These are phyloP conservation scores for Gastrolobium villosum DNA, from an alignment of 306 rosid species.

Conservation along the genomic window DNA sequence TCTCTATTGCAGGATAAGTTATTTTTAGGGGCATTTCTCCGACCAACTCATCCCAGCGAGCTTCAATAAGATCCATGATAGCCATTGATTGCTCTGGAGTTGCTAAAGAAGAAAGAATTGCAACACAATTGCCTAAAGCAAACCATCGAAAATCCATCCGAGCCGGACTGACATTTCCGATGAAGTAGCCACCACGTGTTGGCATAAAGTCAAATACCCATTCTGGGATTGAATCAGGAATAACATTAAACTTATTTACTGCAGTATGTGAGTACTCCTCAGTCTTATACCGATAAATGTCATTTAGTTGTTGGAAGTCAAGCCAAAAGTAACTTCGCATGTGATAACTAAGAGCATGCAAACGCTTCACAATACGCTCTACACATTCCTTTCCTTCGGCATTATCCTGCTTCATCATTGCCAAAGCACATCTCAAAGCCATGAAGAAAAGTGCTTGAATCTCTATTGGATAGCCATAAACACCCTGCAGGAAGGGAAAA, in stretches of 20 bases:
- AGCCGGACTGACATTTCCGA: conserved; percentile 97
- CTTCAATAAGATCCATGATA: conserved; percentile 92
- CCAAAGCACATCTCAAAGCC: conserved; percentile 82
- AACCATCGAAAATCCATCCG: conserved; percentile 98
- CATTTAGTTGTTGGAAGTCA: conserved; percentile 91
- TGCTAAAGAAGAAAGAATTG: conserved; percentile 84
- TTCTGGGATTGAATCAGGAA: conserved; percentile 93
- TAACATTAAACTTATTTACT: conserved; percentile 92
- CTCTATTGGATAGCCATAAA: conserved; percentile 94
- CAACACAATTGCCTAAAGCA: conserved; percentile 88
- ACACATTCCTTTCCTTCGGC: conserved; percentile 86
- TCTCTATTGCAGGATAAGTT: conserved; percentile 85
- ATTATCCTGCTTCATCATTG: conserved; percentile 78
- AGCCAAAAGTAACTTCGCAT: conserved; percentile 95
- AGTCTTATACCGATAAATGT: conserved; percentile 90
- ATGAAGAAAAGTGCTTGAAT: conserved; percentile 95
- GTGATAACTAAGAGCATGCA: conserved; percentile 88
- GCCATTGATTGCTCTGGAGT: conserved; percentile 95
- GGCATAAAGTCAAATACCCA: conserved; percentile 98
- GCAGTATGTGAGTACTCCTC: conserved; percentile 97
- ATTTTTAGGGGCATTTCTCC: conserved; percentile 96
- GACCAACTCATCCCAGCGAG: conserved; percentile 95
- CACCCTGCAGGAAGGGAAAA: conserved; percentile 63
- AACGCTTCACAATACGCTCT: conserved; percentile 86
- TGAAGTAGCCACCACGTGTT: conserved; percentile 87